phyloP scores from a whole-genome alignment of 108 stramenopile genomes.

The Craspedostauros australis region DNA sequence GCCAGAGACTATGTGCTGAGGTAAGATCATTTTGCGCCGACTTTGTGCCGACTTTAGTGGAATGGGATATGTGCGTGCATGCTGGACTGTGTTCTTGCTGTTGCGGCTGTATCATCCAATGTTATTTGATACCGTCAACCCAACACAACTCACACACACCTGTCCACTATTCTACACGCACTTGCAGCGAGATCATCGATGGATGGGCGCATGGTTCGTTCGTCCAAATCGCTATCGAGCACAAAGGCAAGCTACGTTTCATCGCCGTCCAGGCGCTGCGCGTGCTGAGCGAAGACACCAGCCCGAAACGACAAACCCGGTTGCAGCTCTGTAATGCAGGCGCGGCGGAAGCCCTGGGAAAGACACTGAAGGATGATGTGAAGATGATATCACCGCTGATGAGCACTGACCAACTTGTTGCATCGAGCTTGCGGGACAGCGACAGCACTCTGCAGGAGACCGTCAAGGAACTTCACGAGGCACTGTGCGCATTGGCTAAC shows the following conservation, averaged over 20 bases:
- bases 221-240: constrained; percentile 40
- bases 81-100: too few species aligned
- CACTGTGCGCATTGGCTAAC: constrained; percentile 52
- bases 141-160: too few species aligned
- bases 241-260: constrained; percentile 28
- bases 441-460: not conserved
- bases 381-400: constrained; percentile 5
- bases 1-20: too few species aligned
- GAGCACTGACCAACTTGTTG: not conserved
- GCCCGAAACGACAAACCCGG: constrained; percentile 26
- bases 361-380: constrained; percentile 24
- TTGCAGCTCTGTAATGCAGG: constrained; percentile 38
- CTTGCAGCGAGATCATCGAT: constrained; percentile 47
- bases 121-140: too few species aligned
- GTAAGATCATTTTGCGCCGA: too few species aligned
- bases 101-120: too few species aligned
- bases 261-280: constrained; percentile 42
- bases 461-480: constrained; percentile 38
- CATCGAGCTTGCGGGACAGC: not conserved
- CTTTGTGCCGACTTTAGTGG: too few species aligned
- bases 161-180: not conserved
- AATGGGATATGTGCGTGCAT: too few species aligned
- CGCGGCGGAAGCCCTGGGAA: constrained; percentile 41
- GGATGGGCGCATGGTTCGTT: constrained; percentile 56
- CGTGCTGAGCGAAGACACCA: constrained; percentile 58